These are phyloP conservation scores for Monascus ruber DNA, from an alignment of 2,329 filamentous ascomycete genomes.

Conservation along the genomic window DNA sequence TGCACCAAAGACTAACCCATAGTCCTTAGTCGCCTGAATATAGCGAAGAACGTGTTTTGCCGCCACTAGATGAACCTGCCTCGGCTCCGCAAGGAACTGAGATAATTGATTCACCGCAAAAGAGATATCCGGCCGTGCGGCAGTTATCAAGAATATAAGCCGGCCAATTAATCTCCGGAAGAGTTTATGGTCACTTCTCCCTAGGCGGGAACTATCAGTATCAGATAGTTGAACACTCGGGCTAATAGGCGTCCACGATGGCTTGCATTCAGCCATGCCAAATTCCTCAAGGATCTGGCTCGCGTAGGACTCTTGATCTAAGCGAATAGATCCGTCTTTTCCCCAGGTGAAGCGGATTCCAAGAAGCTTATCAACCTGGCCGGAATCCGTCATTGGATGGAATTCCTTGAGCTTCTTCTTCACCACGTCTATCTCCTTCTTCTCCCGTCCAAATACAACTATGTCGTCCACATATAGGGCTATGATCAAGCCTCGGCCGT, in stretches of 20 bases:
- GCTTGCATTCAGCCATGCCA: background rate
- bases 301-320: conserved; percentile 4
- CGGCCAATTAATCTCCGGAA: conserved; percentile 1
- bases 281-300: conserved; percentile 3
- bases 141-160: conserved; percentile 1
- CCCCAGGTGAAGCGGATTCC: conserved; percentile 4
- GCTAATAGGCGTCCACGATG: background rate
- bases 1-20: background rate
- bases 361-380: conserved; percentile 2
- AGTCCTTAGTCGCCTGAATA: background rate
- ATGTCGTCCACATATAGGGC: conserved; percentile 6
- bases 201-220: no score
- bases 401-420: conserved; percentile 2
- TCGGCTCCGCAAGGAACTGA: conserved; percentile 1
- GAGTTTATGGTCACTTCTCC: background rate
- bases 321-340: background rate
- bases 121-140: conserved; percentile 1
- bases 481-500: conserved; percentile 3
- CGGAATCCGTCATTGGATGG: conserved; percentile 5
- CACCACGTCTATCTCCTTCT: background rate
- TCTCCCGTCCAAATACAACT: conserved; percentile 1
- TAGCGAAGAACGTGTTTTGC: conserved; percentile 1
- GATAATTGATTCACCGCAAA: conserved; percentile 1
- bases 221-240: background rate
- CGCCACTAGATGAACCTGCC: conserved; percentile 1